Conservation (phyloP, 768 basidiomycete species). For the Mycena venus region DNA sequence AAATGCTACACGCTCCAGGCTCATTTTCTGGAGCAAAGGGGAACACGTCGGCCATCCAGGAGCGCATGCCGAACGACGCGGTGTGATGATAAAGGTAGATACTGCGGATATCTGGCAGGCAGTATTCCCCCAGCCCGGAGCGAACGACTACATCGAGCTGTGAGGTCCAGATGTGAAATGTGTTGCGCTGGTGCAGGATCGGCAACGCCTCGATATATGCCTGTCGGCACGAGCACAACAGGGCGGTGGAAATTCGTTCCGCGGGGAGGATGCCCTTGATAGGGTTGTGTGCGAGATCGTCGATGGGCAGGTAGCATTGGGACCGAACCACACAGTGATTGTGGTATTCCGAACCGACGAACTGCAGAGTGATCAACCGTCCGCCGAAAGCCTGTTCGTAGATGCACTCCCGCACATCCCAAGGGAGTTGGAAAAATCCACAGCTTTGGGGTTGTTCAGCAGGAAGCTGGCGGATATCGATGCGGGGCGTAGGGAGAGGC, state of each 20-base stretch:
- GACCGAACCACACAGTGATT: neutral
- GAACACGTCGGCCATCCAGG: neutral
- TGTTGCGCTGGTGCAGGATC: neutral
- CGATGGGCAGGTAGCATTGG: neutral
- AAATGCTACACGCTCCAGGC: neutral
- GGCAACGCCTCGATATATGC: constrained; percentile 2
- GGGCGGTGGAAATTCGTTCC: neutral
- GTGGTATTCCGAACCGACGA: neutral
- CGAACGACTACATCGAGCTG: neutral
- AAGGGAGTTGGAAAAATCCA: neutral
- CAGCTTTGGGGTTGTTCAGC: neutral
- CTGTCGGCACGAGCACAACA: constrained; percentile 17
- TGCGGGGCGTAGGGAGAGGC: neutral
- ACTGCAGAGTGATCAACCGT: neutral
- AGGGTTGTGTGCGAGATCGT: too few species aligned
- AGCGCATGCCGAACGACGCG: too few species aligned
- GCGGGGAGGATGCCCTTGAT: neutral
- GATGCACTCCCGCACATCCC: constrained; percentile 6
- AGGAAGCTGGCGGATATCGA: neutral
- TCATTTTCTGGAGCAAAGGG: neutral
- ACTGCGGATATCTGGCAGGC: constrained; percentile 2
- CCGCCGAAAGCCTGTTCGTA: constrained; percentile 4
- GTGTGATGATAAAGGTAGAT: neutral
- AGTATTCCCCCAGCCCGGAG: neutral
- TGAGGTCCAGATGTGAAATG: too few species aligned